Conservation (phyloP, 179 eudicot species). For the Vitellaria paradoxa region DNA sequence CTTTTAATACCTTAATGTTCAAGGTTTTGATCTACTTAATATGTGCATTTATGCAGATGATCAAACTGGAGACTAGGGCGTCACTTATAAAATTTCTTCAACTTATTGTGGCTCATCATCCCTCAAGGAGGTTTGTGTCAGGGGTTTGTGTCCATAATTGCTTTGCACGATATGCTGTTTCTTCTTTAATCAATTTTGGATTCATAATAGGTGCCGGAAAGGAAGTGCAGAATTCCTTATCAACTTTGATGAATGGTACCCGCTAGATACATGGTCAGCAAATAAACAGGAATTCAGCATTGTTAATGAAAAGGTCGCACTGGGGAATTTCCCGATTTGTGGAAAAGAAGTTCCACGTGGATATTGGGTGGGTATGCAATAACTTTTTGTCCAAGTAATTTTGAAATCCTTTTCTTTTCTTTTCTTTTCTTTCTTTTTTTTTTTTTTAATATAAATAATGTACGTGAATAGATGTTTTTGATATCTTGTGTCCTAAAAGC, state of each 20-base stretch:
- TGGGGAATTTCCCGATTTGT: slow-evolving; percentile 62
- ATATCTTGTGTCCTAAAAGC: neutral
- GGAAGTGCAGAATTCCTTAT: slow-evolving; percentile 94
- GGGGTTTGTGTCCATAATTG: slow-evolving; percentile 1
- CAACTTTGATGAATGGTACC: slow-evolving; percentile 76
- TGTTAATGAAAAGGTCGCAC: slow-evolving; percentile 37
- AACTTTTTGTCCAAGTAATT: slow-evolving; percentile 2
- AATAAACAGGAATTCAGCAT: slow-evolving; percentile 35
- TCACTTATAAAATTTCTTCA: slow-evolving; percentile 80
- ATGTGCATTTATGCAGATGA: slow-evolving; percentile 53
- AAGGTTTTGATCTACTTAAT: slow-evolving; percentile 15
- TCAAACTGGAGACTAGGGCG: slow-evolving; percentile 72
- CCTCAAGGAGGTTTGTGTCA: slow-evolving; percentile 71
- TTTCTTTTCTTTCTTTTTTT: neutral
- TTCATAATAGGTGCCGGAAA: slow-evolving; percentile 73
- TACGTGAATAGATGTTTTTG: neutral
- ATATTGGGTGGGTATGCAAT: slow-evolving; percentile 69
- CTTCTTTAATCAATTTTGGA: slow-evolving; percentile 10
- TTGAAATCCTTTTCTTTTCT: neutral
- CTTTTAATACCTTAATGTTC: neutral
- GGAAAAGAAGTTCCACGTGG: slow-evolving; percentile 97
- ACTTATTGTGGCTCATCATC: slow-evolving; percentile 90
- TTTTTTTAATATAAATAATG: neutral
- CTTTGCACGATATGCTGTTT: slow-evolving; percentile 2
- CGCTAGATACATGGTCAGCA: slow-evolving; percentile 39